Evolutionary conservation across 2,329 filamentous ascomycete species (phyloP), one percentile per base, ranked within the genome.

Genomic region (Aspergillus calidoustus): DNA sequence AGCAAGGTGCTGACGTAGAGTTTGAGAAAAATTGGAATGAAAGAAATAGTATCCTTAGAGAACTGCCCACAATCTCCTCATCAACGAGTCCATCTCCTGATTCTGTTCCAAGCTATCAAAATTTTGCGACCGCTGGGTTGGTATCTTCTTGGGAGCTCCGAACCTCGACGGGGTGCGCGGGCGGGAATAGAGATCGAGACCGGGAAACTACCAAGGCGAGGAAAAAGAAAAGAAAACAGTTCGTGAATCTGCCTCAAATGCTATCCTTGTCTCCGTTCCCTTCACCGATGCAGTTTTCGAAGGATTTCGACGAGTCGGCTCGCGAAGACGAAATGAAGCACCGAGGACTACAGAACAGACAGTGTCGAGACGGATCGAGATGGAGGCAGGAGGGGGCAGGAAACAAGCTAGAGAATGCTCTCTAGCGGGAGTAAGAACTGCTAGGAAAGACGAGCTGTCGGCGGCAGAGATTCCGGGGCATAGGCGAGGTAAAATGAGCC

Each of bases 11-110:
- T 59, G 62, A 59, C 54, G 60, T 57, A 58, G 56, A 61, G 47
- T n/a, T 23, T 49, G 11, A 22, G 50, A 57, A 59, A 22, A 55
- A 53, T 17, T 57, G 38, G 23, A 60, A 62, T 59, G 49, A 55
- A 54, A 23, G 50, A 57, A 63, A 53, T 57, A 54, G 8, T 57
- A 54, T 54, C 54, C 54, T 74, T 68, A 72, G 65, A 72, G 67
- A 67, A 68, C 64, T 66, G 66, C 65, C 63, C 67, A 65, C 60
- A 69, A 57, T 68, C 63, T 61, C 66, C 71, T 74, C 69, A 75
- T 69, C 67, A 68, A 65, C 71, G 72, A 70, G 67, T 75, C 72
- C 73, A 76, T 76, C 34, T 75, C 74, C 74, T 74, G 66, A 72
- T 66, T 68, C 60, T 58, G 62, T 63, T 66, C 68, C 66, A 71